These are phyloP conservation scores for Beauveria caledonica DNA, from an alignment of 2,329 filamentous ascomycete genomes.

Conservation along the genomic window DNA sequence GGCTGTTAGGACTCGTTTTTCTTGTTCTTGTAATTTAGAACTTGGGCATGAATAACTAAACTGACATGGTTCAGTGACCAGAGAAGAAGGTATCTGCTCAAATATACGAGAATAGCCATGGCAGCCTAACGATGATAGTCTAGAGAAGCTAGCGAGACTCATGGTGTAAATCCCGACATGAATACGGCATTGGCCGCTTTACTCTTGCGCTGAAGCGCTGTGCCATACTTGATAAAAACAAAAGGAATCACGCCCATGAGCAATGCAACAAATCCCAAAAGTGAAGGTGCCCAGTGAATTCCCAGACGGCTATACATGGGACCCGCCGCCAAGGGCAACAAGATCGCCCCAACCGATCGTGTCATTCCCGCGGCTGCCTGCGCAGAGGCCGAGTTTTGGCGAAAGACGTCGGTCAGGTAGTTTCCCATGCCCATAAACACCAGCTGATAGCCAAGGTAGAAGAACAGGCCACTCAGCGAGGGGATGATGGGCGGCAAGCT, in stretches of 20 bases:
- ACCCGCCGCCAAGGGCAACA: constrained; percentile 24
- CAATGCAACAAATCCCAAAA: constrained; percentile 24
- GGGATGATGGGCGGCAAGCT: constrained; percentile 25
- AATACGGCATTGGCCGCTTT: not conserved
- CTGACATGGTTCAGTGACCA: not conserved
- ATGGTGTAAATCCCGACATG: not conserved
- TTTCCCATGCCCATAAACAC: constrained; percentile 29
- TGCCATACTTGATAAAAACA: constrained; percentile 7
- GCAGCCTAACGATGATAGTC: too few species aligned
- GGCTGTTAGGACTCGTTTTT: not conserved
- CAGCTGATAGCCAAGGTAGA: constrained; percentile 27
- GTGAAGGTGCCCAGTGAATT: constrained; percentile 27
- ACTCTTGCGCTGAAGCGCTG: not conserved
- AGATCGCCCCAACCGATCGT: constrained; percentile 25
- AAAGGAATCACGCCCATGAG: constrained; percentile 10
- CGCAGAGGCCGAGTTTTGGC: constrained; percentile 26
- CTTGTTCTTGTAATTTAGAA: not conserved
- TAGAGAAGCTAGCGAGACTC: too few species aligned
- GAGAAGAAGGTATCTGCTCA: too few species aligned
- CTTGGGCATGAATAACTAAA: not conserved
- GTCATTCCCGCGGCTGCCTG: constrained; percentile 26
- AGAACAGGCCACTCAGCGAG: constrained; percentile 35
- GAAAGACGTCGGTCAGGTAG: constrained; percentile 27
- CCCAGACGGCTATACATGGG: constrained; percentile 25
- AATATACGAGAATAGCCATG: too few species aligned